Conservation (phyloP, 192 early-diverging fungal genomes). For the Mortierella claussenii region DNA sequence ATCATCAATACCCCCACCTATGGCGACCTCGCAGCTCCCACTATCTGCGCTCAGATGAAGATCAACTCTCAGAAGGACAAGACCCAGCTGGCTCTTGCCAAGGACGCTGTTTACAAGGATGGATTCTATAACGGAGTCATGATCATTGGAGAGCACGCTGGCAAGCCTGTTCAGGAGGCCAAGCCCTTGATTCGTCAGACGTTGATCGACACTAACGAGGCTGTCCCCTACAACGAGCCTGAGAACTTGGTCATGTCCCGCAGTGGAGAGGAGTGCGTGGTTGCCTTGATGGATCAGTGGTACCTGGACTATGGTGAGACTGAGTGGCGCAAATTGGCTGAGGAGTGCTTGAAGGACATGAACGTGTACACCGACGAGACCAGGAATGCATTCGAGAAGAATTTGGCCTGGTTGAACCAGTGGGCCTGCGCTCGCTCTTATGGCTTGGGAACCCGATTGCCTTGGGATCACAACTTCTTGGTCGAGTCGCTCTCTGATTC, state of each 20-base stretch:
- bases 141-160: slow-evolving; percentile 83
- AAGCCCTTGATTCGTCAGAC: slow-evolving; percentile 83
- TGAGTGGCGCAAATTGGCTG: slow-evolving; percentile 79
- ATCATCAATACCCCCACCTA: slow-evolving; percentile 90
- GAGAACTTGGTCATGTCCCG: slow-evolving; percentile 93
- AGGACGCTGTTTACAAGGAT: slow-evolving; percentile 97
- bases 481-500: slow-evolving; percentile 98
- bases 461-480: slow-evolving; percentile 93
- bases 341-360: slow-evolving; percentile 83
- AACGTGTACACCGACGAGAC: slow-evolving; percentile 86
- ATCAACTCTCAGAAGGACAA: slow-evolving; percentile 98
- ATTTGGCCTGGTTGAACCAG: slow-evolving; percentile 92
- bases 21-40: slow-evolving; percentile 87
- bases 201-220: slow-evolving; percentile 77
- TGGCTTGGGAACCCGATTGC: slow-evolving; percentile 92
- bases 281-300: slow-evolving; percentile 97
- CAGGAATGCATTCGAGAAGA: slow-evolving; percentile 84
- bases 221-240: slow-evolving; percentile 94
- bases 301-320: slow-evolving; percentile 98
- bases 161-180: slow-evolving; percentile 90
- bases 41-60: slow-evolving; percentile 90
- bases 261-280: slow-evolving; percentile 97
- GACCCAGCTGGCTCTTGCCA: slow-evolving; percentile 89
- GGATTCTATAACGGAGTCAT: slow-evolving; percentile 95
- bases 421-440: slow-evolving; percentile 97